These are phyloP conservation scores for Fusarium circinatum DNA, from an alignment of 2,329 filamentous ascomycete species.

Conservation along the genomic window DNA sequence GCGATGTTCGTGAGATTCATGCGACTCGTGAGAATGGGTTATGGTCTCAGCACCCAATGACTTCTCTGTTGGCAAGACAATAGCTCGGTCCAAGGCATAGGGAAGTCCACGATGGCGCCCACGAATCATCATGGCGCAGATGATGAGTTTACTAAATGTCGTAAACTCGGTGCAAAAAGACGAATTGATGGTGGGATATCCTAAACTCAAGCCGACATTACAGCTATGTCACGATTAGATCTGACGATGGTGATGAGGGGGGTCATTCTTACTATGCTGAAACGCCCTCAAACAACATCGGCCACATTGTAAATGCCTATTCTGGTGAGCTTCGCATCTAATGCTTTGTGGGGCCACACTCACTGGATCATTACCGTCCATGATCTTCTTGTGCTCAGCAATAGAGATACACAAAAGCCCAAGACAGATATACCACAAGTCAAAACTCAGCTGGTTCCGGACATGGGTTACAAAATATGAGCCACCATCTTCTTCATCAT, in stretches of 20 bases:
- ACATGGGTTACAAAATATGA: slow-evolving; percentile 49
- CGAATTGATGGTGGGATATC: slow-evolving; percentile 45
- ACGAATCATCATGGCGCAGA: slow-evolving; percentile 53
- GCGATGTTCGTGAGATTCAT: slow-evolving; percentile 23
- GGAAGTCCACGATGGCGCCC: slow-evolving; percentile 51
- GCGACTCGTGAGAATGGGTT: neutral
- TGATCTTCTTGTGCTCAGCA: slow-evolving; percentile 42
- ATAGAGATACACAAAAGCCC: slow-evolving; percentile 52
- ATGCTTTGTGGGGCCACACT: neutral
- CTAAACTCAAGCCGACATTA: slow-evolving; percentile 51
- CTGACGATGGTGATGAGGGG: too few relatives aligned
- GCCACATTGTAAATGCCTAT: slow-evolving; percentile 46
- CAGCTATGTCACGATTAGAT: slow-evolving; percentile 39
- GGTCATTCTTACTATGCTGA: slow-evolving; percentile 47
- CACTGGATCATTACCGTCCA: slow-evolving; percentile 42
- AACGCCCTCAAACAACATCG: slow-evolving; percentile 49
- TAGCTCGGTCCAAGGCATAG: slow-evolving; percentile 49
- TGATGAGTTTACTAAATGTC: slow-evolving; percentile 49
- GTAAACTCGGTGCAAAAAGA: slow-evolving; percentile 48
- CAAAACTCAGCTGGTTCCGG: slow-evolving; percentile 53
- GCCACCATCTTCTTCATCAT: slow-evolving; percentile 43
- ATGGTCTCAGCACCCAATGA: slow-evolving; percentile 21
- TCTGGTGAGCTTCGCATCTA: neutral
- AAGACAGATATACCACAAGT: slow-evolving; percentile 55
- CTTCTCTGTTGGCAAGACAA: slow-evolving; percentile 46